A percentile compares a stretch with the other conserved stretches of the same genome.
phyloP scores from a whole-genome alignment of 2,329 filamentous ascomycete genomes.

The Alternaria angustiovoidea region DNA sequence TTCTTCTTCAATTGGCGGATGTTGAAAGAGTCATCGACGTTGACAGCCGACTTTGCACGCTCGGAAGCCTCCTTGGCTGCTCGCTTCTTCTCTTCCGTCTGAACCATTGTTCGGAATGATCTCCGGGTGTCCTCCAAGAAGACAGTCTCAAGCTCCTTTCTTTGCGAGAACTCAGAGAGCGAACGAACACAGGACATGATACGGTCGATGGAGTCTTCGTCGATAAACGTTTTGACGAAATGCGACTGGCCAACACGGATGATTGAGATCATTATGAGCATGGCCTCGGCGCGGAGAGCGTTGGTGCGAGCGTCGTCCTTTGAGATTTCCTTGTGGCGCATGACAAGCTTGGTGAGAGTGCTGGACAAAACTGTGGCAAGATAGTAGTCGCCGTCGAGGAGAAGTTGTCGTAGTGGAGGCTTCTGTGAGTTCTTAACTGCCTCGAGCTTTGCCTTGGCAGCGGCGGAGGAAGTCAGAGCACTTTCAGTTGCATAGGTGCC shows the following conservation, averaged over 20 bases:
- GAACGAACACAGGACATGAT: slow-evolving; percentile 98
- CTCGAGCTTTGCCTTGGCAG: slow-evolving; percentile 88
- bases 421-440: slow-evolving; percentile 98
- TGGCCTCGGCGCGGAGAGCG: slow-evolving; percentile 91
- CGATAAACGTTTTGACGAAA: slow-evolving; percentile 95
- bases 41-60: slow-evolving; percentile 91
- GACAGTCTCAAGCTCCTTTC: slow-evolving; percentile 88
- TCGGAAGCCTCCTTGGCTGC: slow-evolving; percentile 92
- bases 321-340: slow-evolving; percentile 95
- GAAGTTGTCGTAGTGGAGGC: slow-evolving; percentile 86
- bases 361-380: slow-evolving; percentile 93
- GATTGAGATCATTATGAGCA: slow-evolving; percentile 99
- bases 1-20: slow-evolving; percentile 95
- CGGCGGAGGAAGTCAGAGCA: slow-evolving; percentile 90
- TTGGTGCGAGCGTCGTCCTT: slow-evolving; percentile 87
- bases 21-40: slow-evolving; percentile 92
- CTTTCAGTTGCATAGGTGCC: slow-evolving; percentile 98
- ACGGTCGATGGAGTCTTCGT: slow-evolving; percentile 97
- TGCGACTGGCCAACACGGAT: slow-evolving; percentile 98
- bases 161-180: slow-evolving; percentile 85
- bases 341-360: slow-evolving; percentile 94
- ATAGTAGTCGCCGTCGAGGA: slow-evolving; percentile 97
- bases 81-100: slow-evolving; percentile 96
- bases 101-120: slow-evolving; percentile 96
- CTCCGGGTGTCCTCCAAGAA: slow-evolving; percentile 95